A percentile compares a stretch with the other conserved stretches of the same genome.
Evolutionary conservation across 257 asterid species (phyloP).

Genomic region (Solanum ossicruentum): DNA sequence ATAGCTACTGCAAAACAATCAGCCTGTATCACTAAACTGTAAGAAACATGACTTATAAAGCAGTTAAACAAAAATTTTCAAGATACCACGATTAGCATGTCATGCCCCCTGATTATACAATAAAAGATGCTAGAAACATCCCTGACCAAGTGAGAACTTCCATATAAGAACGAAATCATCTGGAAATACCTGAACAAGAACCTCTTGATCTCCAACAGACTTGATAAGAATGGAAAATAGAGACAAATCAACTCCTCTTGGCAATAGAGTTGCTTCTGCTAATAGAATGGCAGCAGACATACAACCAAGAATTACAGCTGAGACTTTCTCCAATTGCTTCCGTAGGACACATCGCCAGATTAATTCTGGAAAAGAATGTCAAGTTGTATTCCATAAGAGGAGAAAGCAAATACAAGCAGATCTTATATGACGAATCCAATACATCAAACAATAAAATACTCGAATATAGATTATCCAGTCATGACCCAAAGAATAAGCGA

Average conservation of each 20-base stretch:
- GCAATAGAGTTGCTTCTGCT: constrained; percentile 95
- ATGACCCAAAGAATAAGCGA: neutral
- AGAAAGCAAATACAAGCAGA: neutral
- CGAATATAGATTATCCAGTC: neutral
- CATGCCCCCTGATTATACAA: neutral
- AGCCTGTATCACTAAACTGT: neutral
- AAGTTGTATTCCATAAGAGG: neutral
- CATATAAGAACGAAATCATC: neutral
- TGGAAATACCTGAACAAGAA: constrained; percentile 76
- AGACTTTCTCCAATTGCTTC: constrained; percentile 58
- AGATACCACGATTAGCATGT: neutral
- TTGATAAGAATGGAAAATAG: constrained; percentile 81
- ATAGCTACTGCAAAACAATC: neutral
- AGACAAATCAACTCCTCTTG: constrained; percentile 94
- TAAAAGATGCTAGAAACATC: neutral
- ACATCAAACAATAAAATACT: neutral
- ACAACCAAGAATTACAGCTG: constrained; percentile 87
- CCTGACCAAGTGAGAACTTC: neutral
- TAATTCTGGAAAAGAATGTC: constrained; percentile 43
- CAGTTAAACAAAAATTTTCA: neutral
- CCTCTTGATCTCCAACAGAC: constrained; percentile 83
- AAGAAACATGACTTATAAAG: neutral
- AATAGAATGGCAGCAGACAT: constrained; percentile 85
- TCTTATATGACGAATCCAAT: neutral
- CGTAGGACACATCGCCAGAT: constrained; percentile 80